A percentile compares a stretch with the other conserved stretches of the same genome.
These are phyloP conservation scores for Leucosporidium yakuticum DNA, from an alignment of 768 basidiomycete species.

Conservation along the genomic window DNA sequence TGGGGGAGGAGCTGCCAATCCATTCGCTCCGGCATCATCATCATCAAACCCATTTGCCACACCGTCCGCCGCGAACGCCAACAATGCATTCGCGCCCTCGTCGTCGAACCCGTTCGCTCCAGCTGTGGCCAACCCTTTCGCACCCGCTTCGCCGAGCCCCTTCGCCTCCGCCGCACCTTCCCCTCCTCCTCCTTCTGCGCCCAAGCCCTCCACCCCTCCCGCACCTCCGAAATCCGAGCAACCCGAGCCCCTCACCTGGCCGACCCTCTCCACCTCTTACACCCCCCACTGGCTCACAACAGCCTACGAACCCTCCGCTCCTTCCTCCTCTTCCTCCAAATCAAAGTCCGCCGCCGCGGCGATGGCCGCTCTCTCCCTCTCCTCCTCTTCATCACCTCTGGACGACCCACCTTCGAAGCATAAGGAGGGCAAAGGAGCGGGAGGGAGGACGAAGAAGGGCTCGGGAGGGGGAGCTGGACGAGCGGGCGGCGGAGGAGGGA, in stretches of 20 bases:
- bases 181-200: background rate
- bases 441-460: conserved; percentile 13
- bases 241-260: conserved; percentile 1
- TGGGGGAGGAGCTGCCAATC: conserved; percentile 48
- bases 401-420: background rate
- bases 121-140: conserved; percentile 43
- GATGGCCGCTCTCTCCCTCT: background rate
- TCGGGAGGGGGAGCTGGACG: conserved; percentile 1
- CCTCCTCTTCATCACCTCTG: background rate
- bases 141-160: conserved; percentile 40
- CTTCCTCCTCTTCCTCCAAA: conserved; percentile 6
- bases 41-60: conserved; percentile 10
- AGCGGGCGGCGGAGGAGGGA: conserved; percentile 38
- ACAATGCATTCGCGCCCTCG: conserved; percentile 59
- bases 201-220: background rate
- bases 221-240: background rate
- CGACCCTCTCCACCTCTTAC: conserved; percentile 17
- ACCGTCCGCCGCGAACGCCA: conserved; percentile 45
- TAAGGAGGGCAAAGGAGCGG: conserved; percentile 19
- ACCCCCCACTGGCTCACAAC: conserved; percentile 36
- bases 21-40: conserved; percentile 50
- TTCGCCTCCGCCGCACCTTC: conserved; percentile 4
- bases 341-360: conserved; percentile 3
- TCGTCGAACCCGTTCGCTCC: conserved; percentile 13
- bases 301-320: conserved; percentile 31